Conservation (phyloP, 192 early-diverging fungal genomes). For the Backusella sp. region DNA sequence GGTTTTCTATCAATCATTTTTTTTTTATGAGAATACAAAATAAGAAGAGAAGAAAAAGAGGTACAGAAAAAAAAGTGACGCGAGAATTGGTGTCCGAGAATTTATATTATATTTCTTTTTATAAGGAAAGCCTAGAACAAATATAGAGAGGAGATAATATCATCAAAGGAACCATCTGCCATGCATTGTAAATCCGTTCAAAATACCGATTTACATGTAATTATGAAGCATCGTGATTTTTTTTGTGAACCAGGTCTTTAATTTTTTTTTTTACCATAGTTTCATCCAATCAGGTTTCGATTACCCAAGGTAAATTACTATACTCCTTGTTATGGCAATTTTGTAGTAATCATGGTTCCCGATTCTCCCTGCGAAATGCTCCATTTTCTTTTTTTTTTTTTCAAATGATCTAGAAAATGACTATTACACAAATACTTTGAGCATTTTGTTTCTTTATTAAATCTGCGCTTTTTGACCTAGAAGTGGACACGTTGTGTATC, state of each 20-base stretch:
- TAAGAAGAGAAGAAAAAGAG: not conserved
- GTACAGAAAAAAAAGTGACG: not conserved
- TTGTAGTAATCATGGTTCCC: constrained; percentile 1
- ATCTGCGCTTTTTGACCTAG: not conserved
- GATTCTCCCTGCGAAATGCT: not conserved
- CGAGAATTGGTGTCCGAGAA: not conserved
- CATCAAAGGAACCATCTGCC: not conserved
- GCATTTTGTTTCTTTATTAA: not conserved
- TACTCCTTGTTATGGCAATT: not conserved
- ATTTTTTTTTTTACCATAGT: not conserved
- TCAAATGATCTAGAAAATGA: not conserved
- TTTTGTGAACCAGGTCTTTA: not conserved
- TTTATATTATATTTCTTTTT: not conserved
- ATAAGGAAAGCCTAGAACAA: not conserved
- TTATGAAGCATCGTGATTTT: not conserved
- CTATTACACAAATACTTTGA: not conserved
- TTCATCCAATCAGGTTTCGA: not conserved
- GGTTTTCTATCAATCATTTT: not conserved
- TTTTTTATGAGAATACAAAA: not conserved
- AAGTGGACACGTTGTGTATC: not conserved
- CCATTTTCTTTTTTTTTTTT: not conserved
- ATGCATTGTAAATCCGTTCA: constrained; percentile 1
- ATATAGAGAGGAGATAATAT: constrained; percentile 5
- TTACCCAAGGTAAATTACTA: not conserved
- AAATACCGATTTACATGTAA: not conserved